phyloP scores from a whole-genome alignment of 495 filamentous ascomycete species.

The Penicillium turbatum region DNA sequence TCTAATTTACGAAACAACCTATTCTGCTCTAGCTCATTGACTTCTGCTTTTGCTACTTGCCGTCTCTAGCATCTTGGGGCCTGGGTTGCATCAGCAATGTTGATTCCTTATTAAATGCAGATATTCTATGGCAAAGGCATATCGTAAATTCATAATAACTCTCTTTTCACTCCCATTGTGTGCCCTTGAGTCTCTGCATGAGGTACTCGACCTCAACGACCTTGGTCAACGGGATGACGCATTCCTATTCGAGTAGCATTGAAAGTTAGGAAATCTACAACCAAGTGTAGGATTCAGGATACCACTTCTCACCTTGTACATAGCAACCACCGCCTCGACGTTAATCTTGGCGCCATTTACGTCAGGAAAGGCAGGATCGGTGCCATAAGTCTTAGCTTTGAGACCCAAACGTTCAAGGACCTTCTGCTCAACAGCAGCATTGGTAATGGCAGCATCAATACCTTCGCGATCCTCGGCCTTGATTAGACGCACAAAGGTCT shows the following conservation, averaged over 20 bases:
- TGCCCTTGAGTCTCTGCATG: constrained; percentile 81
- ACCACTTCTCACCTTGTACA: constrained; percentile 67
- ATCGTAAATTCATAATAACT: constrained; percentile 25
- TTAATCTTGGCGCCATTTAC: constrained; percentile 71
- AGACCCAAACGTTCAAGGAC: constrained; percentile 81
- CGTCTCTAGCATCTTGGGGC: neutral
- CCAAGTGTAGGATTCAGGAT: neutral
- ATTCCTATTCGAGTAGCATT: constrained; percentile 52
- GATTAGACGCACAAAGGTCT: constrained; percentile 76
- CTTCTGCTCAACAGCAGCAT: constrained; percentile 83
- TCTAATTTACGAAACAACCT: constrained; percentile 27
- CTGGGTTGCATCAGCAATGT: neutral
- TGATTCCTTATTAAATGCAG: constrained; percentile 7
- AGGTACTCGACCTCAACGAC: constrained; percentile 97
- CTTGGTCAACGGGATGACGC: constrained; percentile 95
- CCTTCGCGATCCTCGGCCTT: constrained; percentile 69
- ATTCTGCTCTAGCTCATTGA: constrained; percentile 12
- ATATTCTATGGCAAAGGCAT: constrained; percentile 9
- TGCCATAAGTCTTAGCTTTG: constrained; percentile 95
- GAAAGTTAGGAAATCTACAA: constrained; percentile 9
- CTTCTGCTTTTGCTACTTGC: constrained; percentile 8
- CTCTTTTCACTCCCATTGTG: constrained; percentile 51
- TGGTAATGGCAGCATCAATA: constrained; percentile 86
- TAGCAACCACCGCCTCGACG: constrained; percentile 83
- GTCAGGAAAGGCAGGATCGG: constrained; percentile 68